Evolutionary conservation across 1,284 basidiomycete species (phyloP).

Genomic region (Tilletia horrida): DNA sequence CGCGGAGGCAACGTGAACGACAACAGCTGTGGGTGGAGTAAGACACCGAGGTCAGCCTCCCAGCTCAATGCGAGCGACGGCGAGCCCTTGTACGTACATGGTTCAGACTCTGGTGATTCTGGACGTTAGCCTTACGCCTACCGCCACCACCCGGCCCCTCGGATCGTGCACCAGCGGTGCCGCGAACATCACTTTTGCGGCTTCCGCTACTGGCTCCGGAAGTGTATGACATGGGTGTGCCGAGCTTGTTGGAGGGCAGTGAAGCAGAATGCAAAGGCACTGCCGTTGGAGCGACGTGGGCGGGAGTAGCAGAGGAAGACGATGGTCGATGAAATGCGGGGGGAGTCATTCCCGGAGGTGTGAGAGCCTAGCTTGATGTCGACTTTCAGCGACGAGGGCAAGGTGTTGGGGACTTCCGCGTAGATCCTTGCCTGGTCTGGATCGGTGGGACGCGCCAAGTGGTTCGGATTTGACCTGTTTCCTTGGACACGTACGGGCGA

Average conservation of each 20-base stretch:
- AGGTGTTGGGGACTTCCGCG: not conserved
- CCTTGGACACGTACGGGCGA: not conserved
- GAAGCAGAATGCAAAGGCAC: not conserved
- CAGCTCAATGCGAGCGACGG: not conserved
- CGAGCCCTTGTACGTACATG: constrained; percentile 31
- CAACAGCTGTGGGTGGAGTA: constrained; percentile 31
- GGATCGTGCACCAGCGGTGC: not conserved
- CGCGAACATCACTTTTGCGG: not conserved
- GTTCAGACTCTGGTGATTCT: constrained; percentile 42
- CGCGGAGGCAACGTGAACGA: constrained; percentile 52
- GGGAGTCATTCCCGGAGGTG: not conserved
- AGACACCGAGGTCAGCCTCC: not conserved
- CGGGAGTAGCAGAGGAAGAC: not conserved
- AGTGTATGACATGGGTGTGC: not conserved
- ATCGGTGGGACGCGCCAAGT: too few species aligned
- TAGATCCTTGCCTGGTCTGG: not conserved
- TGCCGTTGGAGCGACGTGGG: not conserved
- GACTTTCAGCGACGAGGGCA: too few species aligned
- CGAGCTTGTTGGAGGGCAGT: not conserved
- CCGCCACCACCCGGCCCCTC: not conserved
- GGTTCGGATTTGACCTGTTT: too few species aligned
- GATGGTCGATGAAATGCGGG: not conserved
- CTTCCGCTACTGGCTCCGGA: constrained; percentile 2
- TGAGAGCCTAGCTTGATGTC: not conserved
- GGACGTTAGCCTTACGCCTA: constrained; percentile 17